Conservation (phyloP, 78 protist species). For the Dictyostelium purpureum region DNA sequence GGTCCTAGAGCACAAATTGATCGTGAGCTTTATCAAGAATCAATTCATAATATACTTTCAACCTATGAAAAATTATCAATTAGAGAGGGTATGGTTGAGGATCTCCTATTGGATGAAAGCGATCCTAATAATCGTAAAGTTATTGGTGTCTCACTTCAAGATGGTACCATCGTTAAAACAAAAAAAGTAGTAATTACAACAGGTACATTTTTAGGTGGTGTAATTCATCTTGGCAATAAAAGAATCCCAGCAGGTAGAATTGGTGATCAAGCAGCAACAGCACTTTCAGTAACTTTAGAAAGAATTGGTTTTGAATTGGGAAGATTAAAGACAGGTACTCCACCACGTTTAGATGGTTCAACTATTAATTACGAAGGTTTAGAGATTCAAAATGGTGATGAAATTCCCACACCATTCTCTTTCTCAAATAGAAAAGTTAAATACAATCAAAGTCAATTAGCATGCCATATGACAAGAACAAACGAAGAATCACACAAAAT, state of each 20-base stretch:
- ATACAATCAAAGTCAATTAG: constrained; percentile 24
- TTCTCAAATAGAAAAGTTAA: constrained; percentile 66
- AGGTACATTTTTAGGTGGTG: constrained; percentile 97
- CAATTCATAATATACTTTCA: constrained; percentile 75
- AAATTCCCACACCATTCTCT: constrained; percentile 86
- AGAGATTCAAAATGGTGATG: constrained; percentile 86
- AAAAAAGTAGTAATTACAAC: constrained; percentile 91
- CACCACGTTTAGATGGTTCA: constrained; percentile 89
- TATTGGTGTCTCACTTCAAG: constrained; percentile 48
- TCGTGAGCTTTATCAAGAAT: constrained; percentile 86
- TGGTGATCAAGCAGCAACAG: constrained; percentile 86
- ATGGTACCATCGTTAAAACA: constrained; percentile 51
- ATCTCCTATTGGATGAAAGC: constrained; percentile 60
- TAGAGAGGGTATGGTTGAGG: constrained; percentile 86
- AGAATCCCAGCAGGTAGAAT: constrained; percentile 63
- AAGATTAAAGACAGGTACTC: constrained; percentile 94
- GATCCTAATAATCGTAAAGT: neutral
- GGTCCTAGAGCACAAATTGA: constrained; percentile 97
- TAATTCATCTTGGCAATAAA: constrained; percentile 87
- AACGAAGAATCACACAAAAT: constrained; percentile 81
- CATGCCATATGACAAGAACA: constrained; percentile 91
- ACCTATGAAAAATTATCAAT: constrained; percentile 24
- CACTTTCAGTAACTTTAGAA: constrained; percentile 77
- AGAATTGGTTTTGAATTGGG: constrained; percentile 84
- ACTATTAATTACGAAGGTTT: constrained; percentile 72